These are phyloP conservation scores for Mallotus repandus DNA, from an alignment of 441 rosid species.

Conservation along the genomic window DNA sequence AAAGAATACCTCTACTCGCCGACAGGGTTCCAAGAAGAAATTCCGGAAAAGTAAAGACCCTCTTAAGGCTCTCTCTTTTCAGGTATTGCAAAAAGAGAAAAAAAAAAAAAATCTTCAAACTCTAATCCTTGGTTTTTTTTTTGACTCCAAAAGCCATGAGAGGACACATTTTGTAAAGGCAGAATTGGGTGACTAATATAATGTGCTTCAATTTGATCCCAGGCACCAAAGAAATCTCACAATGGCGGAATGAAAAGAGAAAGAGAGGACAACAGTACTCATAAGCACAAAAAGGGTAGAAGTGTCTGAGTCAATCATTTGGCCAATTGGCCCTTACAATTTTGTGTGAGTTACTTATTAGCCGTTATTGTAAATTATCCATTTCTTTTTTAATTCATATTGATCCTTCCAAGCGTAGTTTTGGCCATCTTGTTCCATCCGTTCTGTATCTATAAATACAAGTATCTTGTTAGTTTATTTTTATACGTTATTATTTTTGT, in stretches of 20 bases:
- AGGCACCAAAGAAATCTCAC: conserved; percentile 37
- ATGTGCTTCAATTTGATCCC: conserved; percentile 12
- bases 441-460: too few relatives aligned
- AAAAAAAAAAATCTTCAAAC: neutral
- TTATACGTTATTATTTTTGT: too few relatives aligned
- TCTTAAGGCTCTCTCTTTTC: conserved; percentile 60
- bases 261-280: conserved; percentile 23
- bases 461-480: too few relatives aligned
- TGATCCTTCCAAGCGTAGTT: neutral
- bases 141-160: neutral
- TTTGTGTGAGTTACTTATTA: conserved; percentile 7
- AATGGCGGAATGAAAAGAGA: conserved; percentile 40
- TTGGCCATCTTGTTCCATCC: too few relatives aligned
- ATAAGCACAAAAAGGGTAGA: conserved; percentile 36
- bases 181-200: neutral
- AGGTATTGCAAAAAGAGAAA: conserved; percentile 38
- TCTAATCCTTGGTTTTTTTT: neutral
- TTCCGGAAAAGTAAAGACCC: conserved; percentile 62
- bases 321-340: neutral
- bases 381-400: neutral
- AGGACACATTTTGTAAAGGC: neutral
- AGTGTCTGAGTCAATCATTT: neutral
- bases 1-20: conserved; percentile 34
- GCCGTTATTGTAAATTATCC: neutral
- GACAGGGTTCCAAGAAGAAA: conserved; percentile 46